phyloP scores from a whole-genome alignment of 768 basidiomycete genomes.

The Kwoniella botswanensis region DNA sequence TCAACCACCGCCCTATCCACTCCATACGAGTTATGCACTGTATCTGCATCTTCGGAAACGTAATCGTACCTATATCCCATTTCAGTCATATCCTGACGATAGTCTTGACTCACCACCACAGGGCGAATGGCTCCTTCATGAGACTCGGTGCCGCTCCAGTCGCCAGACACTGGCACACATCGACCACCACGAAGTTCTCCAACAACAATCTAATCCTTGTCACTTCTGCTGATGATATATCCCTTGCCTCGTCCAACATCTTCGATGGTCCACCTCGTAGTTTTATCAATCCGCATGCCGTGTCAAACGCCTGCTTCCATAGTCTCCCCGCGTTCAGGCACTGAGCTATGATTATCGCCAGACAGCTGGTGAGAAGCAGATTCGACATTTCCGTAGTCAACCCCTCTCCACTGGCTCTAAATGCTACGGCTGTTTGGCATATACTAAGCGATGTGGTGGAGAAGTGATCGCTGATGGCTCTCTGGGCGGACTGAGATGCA shows the following conservation, averaged over 20 bases:
- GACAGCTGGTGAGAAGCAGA: slow-evolving; percentile 12
- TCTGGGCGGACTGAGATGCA: slow-evolving; percentile 7
- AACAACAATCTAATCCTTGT: slow-evolving; percentile 9
- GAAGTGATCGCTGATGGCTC: slow-evolving; percentile 15
- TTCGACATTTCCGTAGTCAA: slow-evolving; percentile 12
- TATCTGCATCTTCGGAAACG: slow-evolving; percentile 10
- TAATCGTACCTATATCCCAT: slow-evolving; percentile 22
- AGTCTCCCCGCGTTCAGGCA: slow-evolving; percentile 2
- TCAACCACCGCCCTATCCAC: slow-evolving; percentile 28
- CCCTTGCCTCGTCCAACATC: slow-evolving; percentile 19
- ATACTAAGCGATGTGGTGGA: slow-evolving; percentile 15
- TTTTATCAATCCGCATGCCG: slow-evolving; percentile 10
- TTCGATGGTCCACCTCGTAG: slow-evolving; percentile 21
- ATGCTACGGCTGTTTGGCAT: slow-evolving; percentile 12
- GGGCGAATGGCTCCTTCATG: slow-evolving; percentile 26
- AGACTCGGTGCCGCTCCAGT: slow-evolving; percentile 22
- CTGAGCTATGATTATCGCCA: slow-evolving; percentile 25
- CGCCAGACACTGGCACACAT: slow-evolving; percentile 27
- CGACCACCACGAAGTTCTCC: slow-evolving; percentile 24
- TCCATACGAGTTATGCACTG: slow-evolving; percentile 24
- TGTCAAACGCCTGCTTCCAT: slow-evolving; percentile 28
- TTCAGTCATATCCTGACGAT: neutral
- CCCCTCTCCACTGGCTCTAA: slow-evolving; percentile 10
- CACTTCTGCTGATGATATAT: neutral
- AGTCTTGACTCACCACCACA: slow-evolving; percentile 22